Evolutionary conservation across 345 rosid species (phyloP), one percentile per base, ranked within the genome.

Genomic region (Anastatica hierochuntica): DNA sequence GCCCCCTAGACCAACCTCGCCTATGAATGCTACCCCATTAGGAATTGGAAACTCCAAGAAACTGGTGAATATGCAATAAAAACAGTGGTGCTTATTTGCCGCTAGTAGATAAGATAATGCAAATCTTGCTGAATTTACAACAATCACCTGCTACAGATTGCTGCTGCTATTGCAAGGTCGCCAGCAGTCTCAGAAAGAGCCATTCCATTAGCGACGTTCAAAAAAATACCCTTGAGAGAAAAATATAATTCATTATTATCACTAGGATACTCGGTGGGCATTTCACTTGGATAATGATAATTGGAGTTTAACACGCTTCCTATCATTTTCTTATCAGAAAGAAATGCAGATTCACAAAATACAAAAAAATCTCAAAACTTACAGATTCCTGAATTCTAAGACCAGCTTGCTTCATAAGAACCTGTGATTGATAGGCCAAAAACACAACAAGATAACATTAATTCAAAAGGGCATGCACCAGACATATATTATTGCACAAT

Each of bases 361-460:
- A 49, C 9, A 7, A 13, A 2, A 9, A 45, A 38, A 20, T 30
- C 47, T 45, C 35, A 13, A 1, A 14, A 67, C 90, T 75, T 78
- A 90, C 98, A 75, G 78, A 76, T 60, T 82, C 85, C 72, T 82
- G 92, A 52, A 90, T 84, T 78, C 78, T 74, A 58, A 87, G 78
- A 64, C 96, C 92, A 66, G 92, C 96, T 79, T 90, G 98, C 95
- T 90, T 87, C 63, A 73, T 77, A 43, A 87, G 83, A 72, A 90
- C 98, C 98, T 90, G 60, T 27, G 43, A 45, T 23, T 49, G 48
- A 57, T 24, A 57, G 10, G 41, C 5, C 43, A 20, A 34, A 24
- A 40, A 41, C 18, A 17, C 6, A 55, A 46, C 6, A 53, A 15
- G n/a, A n/a, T n/a, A n/a, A n/a, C n/a, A n/a, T n/a, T 19, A 41